Percentiles rank a stretch among this genome's conserved stretches.
These are phyloP conservation scores for Pseudotsuga menziesii DNA, from an alignment of 75 land plant species.

Conservation along the genomic window DNA sequence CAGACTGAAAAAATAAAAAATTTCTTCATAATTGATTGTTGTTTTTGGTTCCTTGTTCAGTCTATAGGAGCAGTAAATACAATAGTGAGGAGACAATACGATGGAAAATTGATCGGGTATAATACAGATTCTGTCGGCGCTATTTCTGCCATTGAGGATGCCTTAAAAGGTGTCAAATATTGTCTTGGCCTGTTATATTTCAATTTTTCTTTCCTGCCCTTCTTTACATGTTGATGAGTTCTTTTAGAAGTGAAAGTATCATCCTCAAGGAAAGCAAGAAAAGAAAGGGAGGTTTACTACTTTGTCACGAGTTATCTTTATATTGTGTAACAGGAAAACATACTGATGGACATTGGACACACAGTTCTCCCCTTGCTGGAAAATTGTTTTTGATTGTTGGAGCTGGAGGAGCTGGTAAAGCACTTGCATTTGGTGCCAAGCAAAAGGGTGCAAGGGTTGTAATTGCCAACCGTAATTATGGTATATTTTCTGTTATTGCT, in stretches of 20 bases:
- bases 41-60: slow-evolving; percentile 33
- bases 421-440: slow-evolving; percentile 98
- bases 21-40: background rate
- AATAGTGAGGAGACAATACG: slow-evolving; percentile 54
- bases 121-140: slow-evolving; percentile 95
- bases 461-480: slow-evolving; percentile 88
- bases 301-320: background rate
- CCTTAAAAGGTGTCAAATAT: slow-evolving; percentile 40
- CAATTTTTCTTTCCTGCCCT: background rate
- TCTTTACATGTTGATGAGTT: background rate
- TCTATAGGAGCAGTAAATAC: slow-evolving; percentile 96
- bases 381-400: slow-evolving; percentile 86
- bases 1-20: background rate
- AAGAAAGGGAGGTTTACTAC: background rate
- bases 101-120: slow-evolving; percentile 89
- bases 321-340: background rate
- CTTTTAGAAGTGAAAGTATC: background rate
- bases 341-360: background rate
- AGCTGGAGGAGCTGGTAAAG: slow-evolving; percentile 99
- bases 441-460: slow-evolving; percentile 82
- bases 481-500: slow-evolving; percentile 27
- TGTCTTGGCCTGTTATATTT: background rate
- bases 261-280: background rate
- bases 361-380: slow-evolving; percentile 63
- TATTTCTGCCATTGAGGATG: slow-evolving; percentile 87